These are phyloP conservation scores for Umbelopsis sp. DNA, from an alignment of 371 early-diverging fungal species.

Conservation along the genomic window DNA sequence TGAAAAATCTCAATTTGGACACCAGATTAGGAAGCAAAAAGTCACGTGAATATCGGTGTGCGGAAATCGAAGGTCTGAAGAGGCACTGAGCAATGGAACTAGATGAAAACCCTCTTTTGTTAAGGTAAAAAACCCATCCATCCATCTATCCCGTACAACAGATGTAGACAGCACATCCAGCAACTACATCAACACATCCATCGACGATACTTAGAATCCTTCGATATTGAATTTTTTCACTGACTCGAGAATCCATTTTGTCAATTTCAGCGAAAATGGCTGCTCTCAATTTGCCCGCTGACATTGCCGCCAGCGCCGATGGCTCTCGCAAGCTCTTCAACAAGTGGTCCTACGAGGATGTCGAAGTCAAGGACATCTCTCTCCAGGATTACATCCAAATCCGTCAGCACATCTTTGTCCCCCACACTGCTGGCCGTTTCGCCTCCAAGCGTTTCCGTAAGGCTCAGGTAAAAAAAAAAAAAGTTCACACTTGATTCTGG, in stretches of 20 bases:
- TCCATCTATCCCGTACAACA: slow-evolving; percentile 8
- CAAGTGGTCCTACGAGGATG: slow-evolving; percentile 91
- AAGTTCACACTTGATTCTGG: background rate
- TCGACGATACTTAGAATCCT: background rate
- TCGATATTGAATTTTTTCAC: slow-evolving; percentile 4
- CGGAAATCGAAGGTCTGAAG: too few species aligned
- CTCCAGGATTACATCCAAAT: slow-evolving; percentile 91
- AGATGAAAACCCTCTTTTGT: slow-evolving; percentile 13
- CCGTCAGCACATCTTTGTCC: slow-evolving; percentile 89
- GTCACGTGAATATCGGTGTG: background rate
- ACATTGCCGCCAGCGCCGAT: slow-evolving; percentile 42
- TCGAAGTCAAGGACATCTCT: slow-evolving; percentile 91
- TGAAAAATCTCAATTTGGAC: too few species aligned
- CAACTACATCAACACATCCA: background rate
- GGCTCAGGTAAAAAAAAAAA: slow-evolving; percentile 70
- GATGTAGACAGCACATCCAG: background rate
- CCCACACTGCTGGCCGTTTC: slow-evolving; percentile 97
- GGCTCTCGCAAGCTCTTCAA: slow-evolving; percentile 76
- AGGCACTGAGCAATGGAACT: background rate
- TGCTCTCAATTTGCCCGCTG: slow-evolving; percentile 34
- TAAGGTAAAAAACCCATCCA: slow-evolving; percentile 23
- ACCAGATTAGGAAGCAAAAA: background rate
- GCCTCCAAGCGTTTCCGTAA: slow-evolving; percentile 95
- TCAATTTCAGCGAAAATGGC: slow-evolving; percentile 31
- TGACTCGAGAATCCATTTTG: slow-evolving; percentile 14